Evolutionary conservation across 805 yeast species (phyloP).

Genomic region (Sungouiozyma ichnusensis): DNA sequence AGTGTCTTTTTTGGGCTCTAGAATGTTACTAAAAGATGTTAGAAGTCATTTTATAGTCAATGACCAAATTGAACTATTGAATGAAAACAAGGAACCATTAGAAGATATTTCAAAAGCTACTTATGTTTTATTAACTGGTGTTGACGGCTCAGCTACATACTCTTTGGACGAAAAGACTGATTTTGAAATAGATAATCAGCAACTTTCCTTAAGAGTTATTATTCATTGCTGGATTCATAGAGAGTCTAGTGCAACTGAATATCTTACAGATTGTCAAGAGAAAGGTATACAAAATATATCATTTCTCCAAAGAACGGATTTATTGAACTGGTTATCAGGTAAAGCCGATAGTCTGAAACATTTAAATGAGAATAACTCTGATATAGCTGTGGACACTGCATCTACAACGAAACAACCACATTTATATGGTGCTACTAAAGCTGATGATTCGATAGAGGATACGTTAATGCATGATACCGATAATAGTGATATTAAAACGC

Average conservation of each 20-base stretch:
- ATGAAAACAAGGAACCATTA: slow-evolving; percentile 16
- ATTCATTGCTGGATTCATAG: slow-evolving; percentile 70
- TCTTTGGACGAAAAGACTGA: slow-evolving; percentile 41
- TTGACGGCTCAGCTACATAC: slow-evolving; percentile 15
- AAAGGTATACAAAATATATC: slow-evolving; percentile 58
- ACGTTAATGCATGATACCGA: background rate
- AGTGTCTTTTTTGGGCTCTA: background rate
- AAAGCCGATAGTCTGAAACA: slow-evolving; percentile 35
- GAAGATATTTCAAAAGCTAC: slow-evolving; percentile 32
- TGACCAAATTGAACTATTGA: slow-evolving; percentile 11
- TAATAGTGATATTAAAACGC: background rate
- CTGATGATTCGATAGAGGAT: background rate
- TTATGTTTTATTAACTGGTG: slow-evolving; percentile 14
- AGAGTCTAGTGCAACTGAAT: slow-evolving; percentile 70
- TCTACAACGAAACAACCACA: slow-evolving; percentile 15
- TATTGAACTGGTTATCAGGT: slow-evolving; percentile 74
- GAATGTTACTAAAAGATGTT: slow-evolving; percentile 4
- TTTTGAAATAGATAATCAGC: slow-evolving; percentile 41
- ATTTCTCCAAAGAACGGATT: slow-evolving; percentile 76
- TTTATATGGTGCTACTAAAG: slow-evolving; percentile 4
- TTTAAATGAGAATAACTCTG: background rate
- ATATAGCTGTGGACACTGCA: slow-evolving; percentile 2
- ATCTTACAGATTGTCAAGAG: slow-evolving; percentile 61
- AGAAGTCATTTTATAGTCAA: slow-evolving; percentile 15
- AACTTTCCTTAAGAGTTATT: slow-evolving; percentile 47